Evolutionary conservation across 306 rosid species (phyloP), one percentile per base, ranked within the genome.

Genomic region (Quillaja saponaria): DNA sequence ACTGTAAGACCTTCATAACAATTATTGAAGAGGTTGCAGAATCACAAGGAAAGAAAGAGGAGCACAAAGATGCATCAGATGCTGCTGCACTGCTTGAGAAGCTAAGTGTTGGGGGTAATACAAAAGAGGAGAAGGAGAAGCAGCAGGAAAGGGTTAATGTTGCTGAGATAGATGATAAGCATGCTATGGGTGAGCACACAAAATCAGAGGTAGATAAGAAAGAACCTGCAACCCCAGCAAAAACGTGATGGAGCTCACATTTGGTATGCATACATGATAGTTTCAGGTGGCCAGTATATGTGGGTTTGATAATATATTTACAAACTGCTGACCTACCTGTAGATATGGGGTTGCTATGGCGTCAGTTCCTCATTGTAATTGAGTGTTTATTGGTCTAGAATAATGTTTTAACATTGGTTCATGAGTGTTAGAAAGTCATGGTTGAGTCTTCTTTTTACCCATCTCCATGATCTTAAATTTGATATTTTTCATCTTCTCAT

Each of bases 11-110:
- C 53, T 60, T 60, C 16, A 60, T 60, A 53, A 34, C 38, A 45
- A 60, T 8, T 4, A 14, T 60, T 16, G 40, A 60, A 60, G 66
- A 60, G 28, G 66, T 44, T 42, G 66, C 66, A 0, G 66, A 60
- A 60, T 21, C 66, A 13, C 41, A 60, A 18, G 54, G 53, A 28
- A 60, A 25, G 40, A 39, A 31, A 4, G 66, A 60, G 42, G 66
- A 48, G 16, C 16, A 16, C 28, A 48, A 48, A 48, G 53, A 16
- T 16, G 53, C 53, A 1, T 48, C 28, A 17, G 53, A 48, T 7
- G 16, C 28, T 15, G 53, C 53, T 15, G 53, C 6, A 19, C 11
- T 48, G 11, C 28, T 17, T n/a, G 53, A 17, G 28, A 48, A 48
- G 17, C 28, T 48, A 7, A 16, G 31, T 10, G 53, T 48, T 19